Conservation (phyloP, 805 yeast genomes). For the Yarrowia hollandica region DNA sequence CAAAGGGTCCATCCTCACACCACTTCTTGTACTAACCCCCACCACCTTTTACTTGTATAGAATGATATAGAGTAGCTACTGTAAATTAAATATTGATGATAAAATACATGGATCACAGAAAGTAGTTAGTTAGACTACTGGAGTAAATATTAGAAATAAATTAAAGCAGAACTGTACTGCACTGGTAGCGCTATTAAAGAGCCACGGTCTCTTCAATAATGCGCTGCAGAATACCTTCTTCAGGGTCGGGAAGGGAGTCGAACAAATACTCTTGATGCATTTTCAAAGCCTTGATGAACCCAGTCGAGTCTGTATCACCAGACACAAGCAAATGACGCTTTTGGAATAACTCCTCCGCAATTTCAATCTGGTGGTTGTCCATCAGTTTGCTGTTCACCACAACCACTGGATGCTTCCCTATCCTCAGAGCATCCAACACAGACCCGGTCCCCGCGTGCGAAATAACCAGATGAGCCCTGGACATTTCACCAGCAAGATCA, state of each 20-base stretch:
- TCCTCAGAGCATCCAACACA: constrained; percentile 71
- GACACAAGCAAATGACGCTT: constrained; percentile 39
- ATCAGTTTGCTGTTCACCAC: constrained; percentile 71
- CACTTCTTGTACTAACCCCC: neutral
- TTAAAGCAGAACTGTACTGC: too few relatives aligned
- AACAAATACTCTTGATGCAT: constrained; percentile 28
- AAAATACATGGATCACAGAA: too few relatives aligned
- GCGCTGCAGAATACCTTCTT: neutral
- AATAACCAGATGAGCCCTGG: constrained; percentile 58
- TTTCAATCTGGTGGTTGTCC: constrained; percentile 84
- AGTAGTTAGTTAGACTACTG: too few relatives aligned
- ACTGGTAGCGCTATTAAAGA: neutral
- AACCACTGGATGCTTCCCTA: constrained; percentile 59
- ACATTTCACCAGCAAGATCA: constrained; percentile 47
- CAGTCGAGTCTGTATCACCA: constrained; percentile 21
- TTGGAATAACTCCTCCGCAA: constrained; percentile 57
- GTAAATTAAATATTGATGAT: too few relatives aligned
- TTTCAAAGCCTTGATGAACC: constrained; percentile 1
- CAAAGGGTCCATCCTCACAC: neutral
- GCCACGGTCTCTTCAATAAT: constrained; percentile 9
- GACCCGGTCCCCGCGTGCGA: constrained; percentile 96
- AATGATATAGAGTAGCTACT: neutral
- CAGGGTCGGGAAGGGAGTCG: constrained; percentile 30
- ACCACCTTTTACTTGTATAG: too few relatives aligned
- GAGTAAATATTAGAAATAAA: too few relatives aligned